A percentile compares a stretch with the other conserved stretches of the same genome.
Evolutionary conservation across 2,329 filamentous ascomycete species (phyloP).

Genomic region (Dactylella cylindrospora): DNA sequence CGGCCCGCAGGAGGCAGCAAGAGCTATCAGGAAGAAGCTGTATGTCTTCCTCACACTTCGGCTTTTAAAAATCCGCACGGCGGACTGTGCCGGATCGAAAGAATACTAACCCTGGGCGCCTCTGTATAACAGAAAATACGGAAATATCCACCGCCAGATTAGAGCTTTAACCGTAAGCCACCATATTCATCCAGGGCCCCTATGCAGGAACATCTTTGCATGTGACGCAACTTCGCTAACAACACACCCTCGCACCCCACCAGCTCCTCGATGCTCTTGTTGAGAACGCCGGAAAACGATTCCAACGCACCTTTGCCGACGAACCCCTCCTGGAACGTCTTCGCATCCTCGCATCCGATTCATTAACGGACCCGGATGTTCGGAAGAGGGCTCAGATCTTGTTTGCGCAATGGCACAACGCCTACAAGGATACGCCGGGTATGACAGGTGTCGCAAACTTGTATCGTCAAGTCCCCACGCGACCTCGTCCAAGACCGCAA

Average conservation of each 20-base stretch:
- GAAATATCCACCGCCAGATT: slow-evolving; percentile 87
- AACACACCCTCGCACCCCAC: too few relatives aligned
- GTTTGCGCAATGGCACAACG: slow-evolving; percentile 80
- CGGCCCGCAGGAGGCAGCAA: slow-evolving; percentile 83
- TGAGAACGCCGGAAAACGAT: slow-evolving; percentile 85
- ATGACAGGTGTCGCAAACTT: slow-evolving; percentile 77
- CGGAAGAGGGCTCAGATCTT: slow-evolving; percentile 82
- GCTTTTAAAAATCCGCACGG: slow-evolving; percentile 9
- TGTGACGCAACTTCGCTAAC: too few relatives aligned
- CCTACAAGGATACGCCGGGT: slow-evolving; percentile 78
- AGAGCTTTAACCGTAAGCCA: slow-evolving; percentile 68
- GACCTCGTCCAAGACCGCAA: slow-evolving; percentile 50
- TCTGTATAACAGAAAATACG: slow-evolving; percentile 70
- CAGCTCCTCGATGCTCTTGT: slow-evolving; percentile 82
- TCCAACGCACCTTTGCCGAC: slow-evolving; percentile 84
- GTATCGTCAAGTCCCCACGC: slow-evolving; percentile 68
- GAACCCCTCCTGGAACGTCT: slow-evolving; percentile 89
- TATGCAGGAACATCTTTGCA: neutral
- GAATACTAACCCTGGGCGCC: slow-evolving; percentile 1
- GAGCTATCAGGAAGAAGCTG: slow-evolving; percentile 94
- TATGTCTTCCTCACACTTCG: slow-evolving; percentile 52
- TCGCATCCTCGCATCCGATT: slow-evolving; percentile 80
- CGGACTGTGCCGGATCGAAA: neutral
- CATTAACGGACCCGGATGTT: slow-evolving; percentile 82
- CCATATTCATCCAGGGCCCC: neutral